phyloP scores from a whole-genome alignment of 176 grass and related monocot species.

The Musa beccarii region DNA sequence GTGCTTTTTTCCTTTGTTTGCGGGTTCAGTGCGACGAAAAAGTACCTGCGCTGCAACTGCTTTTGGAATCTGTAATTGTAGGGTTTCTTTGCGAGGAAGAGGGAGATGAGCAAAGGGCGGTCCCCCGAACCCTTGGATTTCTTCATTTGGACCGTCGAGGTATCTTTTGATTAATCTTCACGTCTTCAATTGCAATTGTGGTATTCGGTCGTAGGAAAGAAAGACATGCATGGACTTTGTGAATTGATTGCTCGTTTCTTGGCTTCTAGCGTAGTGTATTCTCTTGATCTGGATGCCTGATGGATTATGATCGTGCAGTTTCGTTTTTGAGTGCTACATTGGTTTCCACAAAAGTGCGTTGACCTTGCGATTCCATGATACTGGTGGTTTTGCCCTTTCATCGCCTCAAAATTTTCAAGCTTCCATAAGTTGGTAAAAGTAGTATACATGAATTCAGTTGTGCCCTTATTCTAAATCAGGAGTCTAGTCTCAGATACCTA shows the following conservation, averaged over 20 bases:
- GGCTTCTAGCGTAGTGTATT: too few species aligned
- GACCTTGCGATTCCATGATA: neutral
- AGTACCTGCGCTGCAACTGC: too few species aligned
- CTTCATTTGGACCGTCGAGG: slow-evolving; percentile 76
- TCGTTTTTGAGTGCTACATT: neutral
- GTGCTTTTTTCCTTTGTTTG: neutral
- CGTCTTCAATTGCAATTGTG: neutral
- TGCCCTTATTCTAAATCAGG: neutral
- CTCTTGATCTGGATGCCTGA: neutral
- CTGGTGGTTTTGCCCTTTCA: neutral
- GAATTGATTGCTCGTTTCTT: neutral
- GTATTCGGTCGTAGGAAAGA: neutral
- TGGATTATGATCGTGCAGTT: neutral
- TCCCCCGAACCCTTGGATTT: slow-evolving; percentile 58
- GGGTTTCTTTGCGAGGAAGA: slow-evolving; percentile 24
- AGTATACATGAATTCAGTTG: neutral
- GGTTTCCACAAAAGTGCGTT: neutral
- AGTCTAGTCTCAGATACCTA: neutral
- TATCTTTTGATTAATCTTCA: slow-evolving; percentile 9
- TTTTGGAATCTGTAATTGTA: slow-evolving; percentile 2
- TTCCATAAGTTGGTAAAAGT: neutral
- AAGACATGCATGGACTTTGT: neutral
- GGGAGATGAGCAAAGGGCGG: slow-evolving; percentile 40
- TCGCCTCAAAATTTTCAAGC: neutral
- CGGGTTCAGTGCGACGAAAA: neutral